Percentiles rank a stretch among this genome's conserved stretches.
These are phyloP conservation scores for Leccinellum rugosiceps DNA, from an alignment of 768 basidiomycete genomes.

Conservation along the genomic window DNA sequence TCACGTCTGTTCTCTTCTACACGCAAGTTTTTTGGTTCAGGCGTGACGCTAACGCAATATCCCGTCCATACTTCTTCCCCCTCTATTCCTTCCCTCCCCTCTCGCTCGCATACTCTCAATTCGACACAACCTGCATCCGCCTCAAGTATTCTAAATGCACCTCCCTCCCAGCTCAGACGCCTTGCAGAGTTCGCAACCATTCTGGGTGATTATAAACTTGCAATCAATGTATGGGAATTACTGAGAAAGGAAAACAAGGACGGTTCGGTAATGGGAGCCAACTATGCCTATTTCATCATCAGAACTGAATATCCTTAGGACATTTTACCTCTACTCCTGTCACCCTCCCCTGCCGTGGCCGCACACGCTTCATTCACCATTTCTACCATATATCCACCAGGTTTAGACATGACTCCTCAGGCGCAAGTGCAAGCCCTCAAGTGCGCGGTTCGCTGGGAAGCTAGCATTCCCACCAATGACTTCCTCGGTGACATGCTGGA, in stretches of 20 bases:
- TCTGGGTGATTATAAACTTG: constrained; percentile 85
- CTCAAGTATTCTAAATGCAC: constrained; percentile 24
- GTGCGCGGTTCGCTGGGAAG: constrained; percentile 77
- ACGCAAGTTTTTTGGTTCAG: constrained; percentile 75
- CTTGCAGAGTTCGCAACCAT: constrained; percentile 95
- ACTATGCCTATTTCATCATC: neutral
- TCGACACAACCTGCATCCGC: constrained; percentile 28
- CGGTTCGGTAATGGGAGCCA: constrained; percentile 59
- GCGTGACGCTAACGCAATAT: constrained; percentile 46
- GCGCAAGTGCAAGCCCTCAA: constrained; percentile 67
- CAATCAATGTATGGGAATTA: constrained; percentile 79
- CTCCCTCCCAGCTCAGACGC: constrained; percentile 74
- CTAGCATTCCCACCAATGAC: constrained; percentile 53
- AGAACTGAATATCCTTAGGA: constrained; percentile 49
- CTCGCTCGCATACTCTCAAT: constrained; percentile 38
- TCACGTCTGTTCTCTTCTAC: constrained; percentile 86
- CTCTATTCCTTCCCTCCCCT: constrained; percentile 32
- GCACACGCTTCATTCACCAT: constrained; percentile 64
- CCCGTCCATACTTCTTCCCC: constrained; percentile 39
- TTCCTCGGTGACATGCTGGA: constrained; percentile 58
- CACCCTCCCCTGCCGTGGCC: constrained; percentile 60
- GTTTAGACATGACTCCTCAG: constrained; percentile 51
- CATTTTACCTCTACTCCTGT: constrained; percentile 68
- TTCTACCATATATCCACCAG: constrained; percentile 41
- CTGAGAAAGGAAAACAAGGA: constrained; percentile 83